Evolutionary conservation across 2,329 filamentous ascomycete genomes (phyloP).

Genomic region (Claviceps sp.): DNA sequence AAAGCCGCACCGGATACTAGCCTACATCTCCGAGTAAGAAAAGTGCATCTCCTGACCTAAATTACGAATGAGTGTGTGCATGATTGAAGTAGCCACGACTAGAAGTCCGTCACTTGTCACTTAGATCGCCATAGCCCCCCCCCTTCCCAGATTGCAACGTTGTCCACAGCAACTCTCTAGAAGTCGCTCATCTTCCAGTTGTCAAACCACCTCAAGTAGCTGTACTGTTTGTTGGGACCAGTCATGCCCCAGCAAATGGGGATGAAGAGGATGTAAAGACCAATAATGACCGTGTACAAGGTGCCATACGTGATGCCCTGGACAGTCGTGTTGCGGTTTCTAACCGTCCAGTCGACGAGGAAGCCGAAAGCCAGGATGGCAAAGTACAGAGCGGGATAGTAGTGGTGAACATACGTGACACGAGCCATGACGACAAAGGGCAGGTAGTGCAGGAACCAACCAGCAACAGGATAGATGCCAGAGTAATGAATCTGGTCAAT

Average conservation of each 20-base stretch:
- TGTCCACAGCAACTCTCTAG: too few relatives aligned
- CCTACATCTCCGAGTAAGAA: slow-evolving; percentile 4
- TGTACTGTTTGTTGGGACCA: slow-evolving; percentile 70
- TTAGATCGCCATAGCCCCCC: neutral
- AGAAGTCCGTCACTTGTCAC: neutral
- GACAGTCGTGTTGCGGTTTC: slow-evolving; percentile 47
- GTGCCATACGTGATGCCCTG: slow-evolving; percentile 58
- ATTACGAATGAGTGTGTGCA: neutral
- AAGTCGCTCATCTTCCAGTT: slow-evolving; percentile 69
- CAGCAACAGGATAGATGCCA: slow-evolving; percentile 78
- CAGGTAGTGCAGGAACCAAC: slow-evolving; percentile 93
- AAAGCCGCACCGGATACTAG: slow-evolving; percentile 2
- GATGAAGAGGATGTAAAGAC: slow-evolving; percentile 79
- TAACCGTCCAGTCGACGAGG: slow-evolving; percentile 69
- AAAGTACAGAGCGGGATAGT: slow-evolving; percentile 97
- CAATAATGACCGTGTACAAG: slow-evolving; percentile 62
- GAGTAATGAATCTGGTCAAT: slow-evolving; percentile 93
- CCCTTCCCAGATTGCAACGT: slow-evolving; percentile 1
- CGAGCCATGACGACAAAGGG: slow-evolving; percentile 96
- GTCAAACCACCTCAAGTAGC: slow-evolving; percentile 86
- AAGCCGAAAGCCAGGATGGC: slow-evolving; percentile 85
- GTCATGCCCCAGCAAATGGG: slow-evolving; percentile 96
- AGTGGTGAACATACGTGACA: slow-evolving; percentile 98
- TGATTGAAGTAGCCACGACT: neutral
- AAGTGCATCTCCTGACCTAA: neutral